Percentiles rank a stretch among this genome's conserved stretches.
These are phyloP conservation scores for Oenanthe javanica DNA, from an alignment of 140 eudicot genomes.

Conservation along the genomic window DNA sequence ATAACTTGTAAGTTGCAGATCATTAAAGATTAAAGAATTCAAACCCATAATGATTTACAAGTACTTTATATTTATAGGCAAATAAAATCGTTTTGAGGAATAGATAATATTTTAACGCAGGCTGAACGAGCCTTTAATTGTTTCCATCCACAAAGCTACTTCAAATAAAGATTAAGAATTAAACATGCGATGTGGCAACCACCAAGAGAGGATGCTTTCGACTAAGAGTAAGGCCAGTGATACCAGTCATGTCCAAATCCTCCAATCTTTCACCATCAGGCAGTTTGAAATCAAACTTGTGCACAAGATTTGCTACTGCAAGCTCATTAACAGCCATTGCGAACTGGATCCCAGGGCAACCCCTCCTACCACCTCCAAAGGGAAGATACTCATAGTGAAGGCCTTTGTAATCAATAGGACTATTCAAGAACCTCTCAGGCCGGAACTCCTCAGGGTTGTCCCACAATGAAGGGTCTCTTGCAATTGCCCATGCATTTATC, in stretches of 20 bases:
- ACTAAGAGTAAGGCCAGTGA: not conserved
- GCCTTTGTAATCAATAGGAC: not conserved
- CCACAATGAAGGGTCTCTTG: slow-evolving; percentile 1
- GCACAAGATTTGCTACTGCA: not conserved
- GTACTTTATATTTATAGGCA: not conserved
- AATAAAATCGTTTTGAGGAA: not conserved
- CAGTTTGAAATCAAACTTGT: not conserved
- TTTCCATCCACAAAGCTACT: not conserved
- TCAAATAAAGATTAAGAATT: not conserved
- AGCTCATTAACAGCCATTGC: not conserved
- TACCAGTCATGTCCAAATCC: not conserved
- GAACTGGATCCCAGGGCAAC: not conserved
- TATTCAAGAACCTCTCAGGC: slow-evolving; percentile 6
- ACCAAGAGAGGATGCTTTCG: not conserved
- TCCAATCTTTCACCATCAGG: not conserved
- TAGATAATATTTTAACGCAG: no score
- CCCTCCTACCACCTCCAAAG: not conserved
- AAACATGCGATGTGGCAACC: not conserved
- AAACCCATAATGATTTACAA: no score
- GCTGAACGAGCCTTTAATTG: not conserved
- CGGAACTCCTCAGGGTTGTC: not conserved
- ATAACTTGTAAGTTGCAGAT: no score
- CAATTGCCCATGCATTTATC: not conserved
- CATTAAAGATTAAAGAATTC: no score
- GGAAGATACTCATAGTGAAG: slow-evolving; percentile 1